Base-by-base conservation (phyloP, 768 basidiomycete genomes). In the Lentinula raphanica region DNA sequence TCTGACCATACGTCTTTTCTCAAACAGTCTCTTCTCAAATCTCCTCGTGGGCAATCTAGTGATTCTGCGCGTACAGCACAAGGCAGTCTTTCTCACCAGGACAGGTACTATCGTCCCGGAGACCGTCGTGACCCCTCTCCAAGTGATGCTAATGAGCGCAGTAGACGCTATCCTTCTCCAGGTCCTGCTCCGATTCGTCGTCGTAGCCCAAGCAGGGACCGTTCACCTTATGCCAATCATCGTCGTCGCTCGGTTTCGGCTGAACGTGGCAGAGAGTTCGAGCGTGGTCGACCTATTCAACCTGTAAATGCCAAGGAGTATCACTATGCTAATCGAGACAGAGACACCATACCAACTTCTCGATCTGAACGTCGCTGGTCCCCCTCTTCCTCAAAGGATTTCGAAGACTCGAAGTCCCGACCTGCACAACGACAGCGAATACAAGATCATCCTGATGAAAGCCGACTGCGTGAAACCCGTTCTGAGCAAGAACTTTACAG, bases 61-160 rank as follows among this genome's bases (percentile, higher is more conserved):
- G 54, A 45, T n/a, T 44, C 54, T 8, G 28, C 28, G 29, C 17
- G 29, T 32, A 6, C 19, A 3, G 7, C n/a, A 29, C 40, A 42
- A 29, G 28, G n/a, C 25, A 42, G 48, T 38, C 67, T 78, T 61
- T 72, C 74, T 13, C 77, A 72, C 48, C 65, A 68, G 38, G 78
- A 78, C 60, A 74, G 77, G 29, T 76, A 78, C 62, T 79, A 79
- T 61, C 76, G 76, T 28, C 76, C 78, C 32, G 68, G 61, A 21
- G 68, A 58, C 19, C 48, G 38, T 17, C 56, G 35, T 9, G 19
- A 62, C 44, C 17, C 15, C 32, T 50, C 28, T 13, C 49, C 49
- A 12, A 32, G 36, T 53, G 51, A 53, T 53, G 27, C 27, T 48
- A 48, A 48, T 25, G 51, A 53, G 25, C 51, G 51, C 27, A 36